Conservation (phyloP, 495 filamentous ascomycete species). For the Neurospora sp. region DNA sequence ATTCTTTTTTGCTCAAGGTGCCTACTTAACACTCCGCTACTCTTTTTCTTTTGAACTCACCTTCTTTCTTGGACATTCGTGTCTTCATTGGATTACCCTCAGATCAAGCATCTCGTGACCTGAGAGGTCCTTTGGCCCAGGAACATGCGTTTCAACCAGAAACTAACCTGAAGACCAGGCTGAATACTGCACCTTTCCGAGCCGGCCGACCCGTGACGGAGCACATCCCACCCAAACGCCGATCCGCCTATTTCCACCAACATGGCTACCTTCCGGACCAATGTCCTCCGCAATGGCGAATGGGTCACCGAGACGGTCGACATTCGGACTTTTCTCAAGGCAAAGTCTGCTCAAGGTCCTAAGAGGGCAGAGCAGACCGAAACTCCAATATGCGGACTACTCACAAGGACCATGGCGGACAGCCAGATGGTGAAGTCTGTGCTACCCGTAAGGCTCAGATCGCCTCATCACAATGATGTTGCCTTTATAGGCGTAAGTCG, state of each 20-base stretch:
- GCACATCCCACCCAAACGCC: not conserved
- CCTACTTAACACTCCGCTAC: not conserved
- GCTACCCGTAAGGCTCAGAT: constrained; percentile 66
- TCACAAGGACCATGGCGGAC: constrained; percentile 65
- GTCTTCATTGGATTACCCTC: not conserved
- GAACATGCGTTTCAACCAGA: not conserved
- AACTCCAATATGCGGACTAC: constrained; percentile 51
- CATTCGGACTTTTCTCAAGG: constrained; percentile 31
- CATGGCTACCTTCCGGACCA: constrained; percentile 39
- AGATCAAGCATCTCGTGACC: not conserved
- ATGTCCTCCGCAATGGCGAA: constrained; percentile 44
- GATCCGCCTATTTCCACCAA: not conserved
- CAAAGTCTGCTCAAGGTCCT: constrained; percentile 15
- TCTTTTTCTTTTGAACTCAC: not conserved
- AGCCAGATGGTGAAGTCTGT: constrained; percentile 72
- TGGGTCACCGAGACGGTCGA: constrained; percentile 45
- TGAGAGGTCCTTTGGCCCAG: not conserved
- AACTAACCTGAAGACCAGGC: not conserved
- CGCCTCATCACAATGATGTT: constrained; percentile 65
- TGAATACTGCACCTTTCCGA: not conserved
- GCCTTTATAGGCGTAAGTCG: constrained; percentile 70
- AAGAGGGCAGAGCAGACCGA: constrained; percentile 18
- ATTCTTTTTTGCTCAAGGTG: not conserved
- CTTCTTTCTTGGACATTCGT: not conserved
- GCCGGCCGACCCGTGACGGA: not conserved